Evolutionary conservation across 1,284 basidiomycete genomes (phyloP).

Genomic region (Cutaneotrichosporon cavernicola): DNA sequence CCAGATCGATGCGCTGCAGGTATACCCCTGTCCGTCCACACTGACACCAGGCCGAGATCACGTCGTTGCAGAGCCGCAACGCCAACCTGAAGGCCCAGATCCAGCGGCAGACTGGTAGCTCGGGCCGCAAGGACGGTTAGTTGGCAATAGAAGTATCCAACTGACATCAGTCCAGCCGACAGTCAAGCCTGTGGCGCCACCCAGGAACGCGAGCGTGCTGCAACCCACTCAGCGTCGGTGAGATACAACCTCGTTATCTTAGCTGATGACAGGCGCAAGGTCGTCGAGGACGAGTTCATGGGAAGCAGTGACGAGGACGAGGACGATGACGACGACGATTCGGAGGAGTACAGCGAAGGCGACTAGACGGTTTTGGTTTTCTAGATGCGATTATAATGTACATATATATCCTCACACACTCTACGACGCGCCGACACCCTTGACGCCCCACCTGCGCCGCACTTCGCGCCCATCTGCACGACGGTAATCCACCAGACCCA

Average conservation of each 20-base stretch:
- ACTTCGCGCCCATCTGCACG: slow-evolving; percentile 20
- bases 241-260: background rate
- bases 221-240: slow-evolving; percentile 25
- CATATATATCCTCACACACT: background rate
- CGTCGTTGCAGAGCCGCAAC: slow-evolving; percentile 4
- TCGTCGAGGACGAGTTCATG: slow-evolving; percentile 23
- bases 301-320: slow-evolving; percentile 21
- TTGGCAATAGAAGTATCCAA: background rate
- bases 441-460: slow-evolving; percentile 27
- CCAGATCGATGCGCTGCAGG: background rate
- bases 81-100: slow-evolving; percentile 14
- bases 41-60: slow-evolving; percentile 19
- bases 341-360: slow-evolving; percentile 16
- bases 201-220: slow-evolving; percentile 18
- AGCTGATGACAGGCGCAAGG: slow-evolving; percentile 20
- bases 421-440: slow-evolving; percentile 22
- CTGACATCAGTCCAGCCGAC: slow-evolving; percentile 10
- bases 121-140: slow-evolving; percentile 15
- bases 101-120: slow-evolving; percentile 7
- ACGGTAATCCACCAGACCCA: slow-evolving; percentile 48
- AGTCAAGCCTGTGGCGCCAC: slow-evolving; percentile 15
- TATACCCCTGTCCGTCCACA: background rate
- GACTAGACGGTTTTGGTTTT: background rate
- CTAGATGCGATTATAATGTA: slow-evolving; percentile 8
- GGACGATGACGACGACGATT: slow-evolving; percentile 11